Evolutionary conservation across 2,329 filamentous ascomycete species (phyloP), one percentile per base, ranked within the genome.

Genomic region (Xylariaceae sp.): DNA sequence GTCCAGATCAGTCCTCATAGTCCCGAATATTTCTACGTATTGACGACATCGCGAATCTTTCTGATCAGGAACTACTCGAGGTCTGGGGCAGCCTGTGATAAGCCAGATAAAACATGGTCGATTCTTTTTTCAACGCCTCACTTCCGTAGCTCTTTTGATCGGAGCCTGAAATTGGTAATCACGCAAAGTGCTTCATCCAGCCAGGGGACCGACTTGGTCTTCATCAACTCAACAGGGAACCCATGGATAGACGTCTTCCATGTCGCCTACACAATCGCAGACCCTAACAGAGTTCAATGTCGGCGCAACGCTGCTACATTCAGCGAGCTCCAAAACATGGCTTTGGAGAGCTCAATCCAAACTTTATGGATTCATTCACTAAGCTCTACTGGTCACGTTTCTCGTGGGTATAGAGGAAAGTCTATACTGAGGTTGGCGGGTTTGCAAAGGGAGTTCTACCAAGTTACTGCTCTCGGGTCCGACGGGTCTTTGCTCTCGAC

Each of bases 91-190:
- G 49, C 50, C 21, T 56, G 52, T 49, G 45, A 57, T 20, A 51
- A 53, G 22, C 39, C 42, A 11, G 35, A 47, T 27, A 58, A 56
- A 23, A 44, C 40, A 37, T 61, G 53, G 42, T 54, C 53, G 4
- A 56, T 73, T 32, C 43, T 74, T 1, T 61, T 73, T 4, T 74
- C 70, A 5, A 67, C 67, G 52, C 69, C 64, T 37, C 76, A 79
- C 53, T 66, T 71, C 22, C 67, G 69, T 40, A 64, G 67, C 38
- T 42, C 55, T 10, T 60, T 61, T 20, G 67, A 70, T 51, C 60
- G 59, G 22, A 64, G 58, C 3, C 53, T 77, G 16, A 69, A 66
- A 40, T 55, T 79, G 22, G 58, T 62, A 20, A 58, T 73, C 20
- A 60, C 64, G 12, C 60, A 59, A 23, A 57, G 55, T 19, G 35